Percentiles rank a stretch among this genome's conserved stretches.
Conservation (phyloP, 768 basidiomycete genomes). For the Trametes gibbosa region DNA sequence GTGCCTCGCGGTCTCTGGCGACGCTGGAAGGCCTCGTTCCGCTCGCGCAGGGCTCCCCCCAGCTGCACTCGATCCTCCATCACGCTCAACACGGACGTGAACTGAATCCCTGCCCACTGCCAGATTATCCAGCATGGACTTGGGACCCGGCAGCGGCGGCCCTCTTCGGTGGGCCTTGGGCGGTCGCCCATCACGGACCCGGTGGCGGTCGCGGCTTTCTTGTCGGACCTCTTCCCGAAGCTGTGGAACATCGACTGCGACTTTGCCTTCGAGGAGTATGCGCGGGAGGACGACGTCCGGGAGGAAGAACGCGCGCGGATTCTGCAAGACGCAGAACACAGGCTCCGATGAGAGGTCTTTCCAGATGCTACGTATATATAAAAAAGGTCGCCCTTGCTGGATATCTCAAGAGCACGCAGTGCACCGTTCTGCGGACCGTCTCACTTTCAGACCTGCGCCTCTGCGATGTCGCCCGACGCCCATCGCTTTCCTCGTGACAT, state of each 20-base stretch:
- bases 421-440: too few species aligned
- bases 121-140: neutral
- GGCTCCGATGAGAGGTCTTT: too few species aligned
- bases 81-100: neutral
- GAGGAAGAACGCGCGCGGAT: neutral
- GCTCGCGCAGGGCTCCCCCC: neutral
- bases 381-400: too few species aligned
- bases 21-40: neutral
- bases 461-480: constrained; percentile 23
- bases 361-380: too few species aligned
- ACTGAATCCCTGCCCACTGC: neutral
- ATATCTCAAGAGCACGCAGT: too few species aligned
- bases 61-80: neutral
- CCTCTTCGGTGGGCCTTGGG: neutral
- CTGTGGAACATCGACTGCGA: neutral
- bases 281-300: neutral
- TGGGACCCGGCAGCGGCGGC: neutral
- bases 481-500: constrained; percentile 32
- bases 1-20: neutral
- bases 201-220: neutral
- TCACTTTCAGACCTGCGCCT: too few species aligned
- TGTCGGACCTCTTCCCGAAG: constrained; percentile 5
- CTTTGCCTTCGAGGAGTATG: neutral
- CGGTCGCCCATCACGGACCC: neutral
- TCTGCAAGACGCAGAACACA: neutral